These are phyloP conservation scores for Aspergillus sp. DNA, from an alignment of 2,329 filamentous ascomycete species.

Conservation along the genomic window DNA sequence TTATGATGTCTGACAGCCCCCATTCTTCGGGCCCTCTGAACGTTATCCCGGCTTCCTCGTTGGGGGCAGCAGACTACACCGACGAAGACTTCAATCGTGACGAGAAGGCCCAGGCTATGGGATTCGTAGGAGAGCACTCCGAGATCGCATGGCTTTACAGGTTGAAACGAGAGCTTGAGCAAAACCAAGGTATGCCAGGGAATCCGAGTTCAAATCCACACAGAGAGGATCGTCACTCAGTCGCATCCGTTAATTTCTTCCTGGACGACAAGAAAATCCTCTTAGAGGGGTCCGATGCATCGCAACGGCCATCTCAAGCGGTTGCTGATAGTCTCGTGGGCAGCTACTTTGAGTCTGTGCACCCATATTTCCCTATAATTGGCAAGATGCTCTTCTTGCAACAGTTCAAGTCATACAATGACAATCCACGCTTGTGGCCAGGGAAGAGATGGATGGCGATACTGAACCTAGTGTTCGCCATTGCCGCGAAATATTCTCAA, in stretches of 20 bases:
- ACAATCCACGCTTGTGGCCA: conserved; percentile 24
- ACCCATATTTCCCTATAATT: conserved; percentile 40
- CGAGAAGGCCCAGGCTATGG: conserved; percentile 32
- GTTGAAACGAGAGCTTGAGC: conserved; percentile 32
- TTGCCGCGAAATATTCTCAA: conserved; percentile 33
- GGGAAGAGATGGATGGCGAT: conserved; percentile 38
- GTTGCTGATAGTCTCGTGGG: conserved; percentile 37
- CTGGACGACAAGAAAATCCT: conserved; percentile 34
- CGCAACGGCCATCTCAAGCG: conserved; percentile 29
- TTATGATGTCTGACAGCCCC: conserved; percentile 3
- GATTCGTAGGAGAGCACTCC: conserved; percentile 42
- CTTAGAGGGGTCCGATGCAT: conserved; percentile 31
- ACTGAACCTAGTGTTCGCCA: conserved; percentile 42
- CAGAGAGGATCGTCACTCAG: conserved; percentile 20
- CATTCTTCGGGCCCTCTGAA: conserved; percentile 4
- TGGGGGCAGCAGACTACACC: conserved; percentile 34
- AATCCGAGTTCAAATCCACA: conserved; percentile 11
- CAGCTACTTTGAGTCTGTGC: conserved; percentile 34
- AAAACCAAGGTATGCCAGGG: not conserved
- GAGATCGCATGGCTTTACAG: conserved; percentile 41
- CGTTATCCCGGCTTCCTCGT: conserved; percentile 21
- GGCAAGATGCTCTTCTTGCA: conserved; percentile 33
- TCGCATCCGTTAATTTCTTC: conserved; percentile 34
- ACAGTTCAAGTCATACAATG: conserved; percentile 35
- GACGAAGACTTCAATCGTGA: conserved; percentile 41